Base-by-base conservation (phyloP, 441 rosid genomes). In the Erodium moschatum region DNA sequence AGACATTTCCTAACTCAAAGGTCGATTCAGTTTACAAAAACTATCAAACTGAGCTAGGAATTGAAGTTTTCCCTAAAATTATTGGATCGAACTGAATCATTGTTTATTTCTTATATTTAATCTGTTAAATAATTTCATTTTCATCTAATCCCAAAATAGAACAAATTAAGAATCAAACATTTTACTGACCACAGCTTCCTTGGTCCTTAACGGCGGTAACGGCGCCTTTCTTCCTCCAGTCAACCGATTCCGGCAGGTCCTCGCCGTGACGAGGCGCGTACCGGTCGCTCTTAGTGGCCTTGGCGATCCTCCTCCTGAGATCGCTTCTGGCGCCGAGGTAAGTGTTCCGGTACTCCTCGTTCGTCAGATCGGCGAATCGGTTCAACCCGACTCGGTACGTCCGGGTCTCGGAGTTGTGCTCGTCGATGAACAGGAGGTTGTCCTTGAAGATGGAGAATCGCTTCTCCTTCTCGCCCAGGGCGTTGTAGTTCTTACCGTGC, bases 191-290 rank as follows among this genome's bases (percentile, higher is more conserved):
- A 65, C 92, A 84, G 67, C 68, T 20, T 20, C 90, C 89, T 79
- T 87, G 90, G 65, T 87, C 83, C 79, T 87, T 87, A 70, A 87
- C 69, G 7, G 82, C 77, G 71, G 42, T 77, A 44, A 87, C 93
- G 10, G 90, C 90, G 6, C 90, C 93, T 4, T 19, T 64, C 64
- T 63, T 42, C 72, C 90, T 88, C 90, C 90, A 87, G 73, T 87
- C 92, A 9, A 85, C 78, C 2, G 79, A 69, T 11, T 72, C 85
- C 38, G 87, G 89, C 46, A 87, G 60, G 46, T n/a, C 15, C 27
- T 79, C 83, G 3, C 67, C 77, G 65, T 77, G 67, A 0, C 67
- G 69, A 29, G 19, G 42, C 63, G 77, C 72, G 69, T 78, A 82
- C 56, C 84, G 80, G 29, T 3, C 56, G 77, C 82, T 80, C 20